Percentiles rank a stretch among this genome's conserved stretches.
Evolutionary conservation across 2,329 filamentous ascomycete species (phyloP).

Genomic region (Xylaria sp.): DNA sequence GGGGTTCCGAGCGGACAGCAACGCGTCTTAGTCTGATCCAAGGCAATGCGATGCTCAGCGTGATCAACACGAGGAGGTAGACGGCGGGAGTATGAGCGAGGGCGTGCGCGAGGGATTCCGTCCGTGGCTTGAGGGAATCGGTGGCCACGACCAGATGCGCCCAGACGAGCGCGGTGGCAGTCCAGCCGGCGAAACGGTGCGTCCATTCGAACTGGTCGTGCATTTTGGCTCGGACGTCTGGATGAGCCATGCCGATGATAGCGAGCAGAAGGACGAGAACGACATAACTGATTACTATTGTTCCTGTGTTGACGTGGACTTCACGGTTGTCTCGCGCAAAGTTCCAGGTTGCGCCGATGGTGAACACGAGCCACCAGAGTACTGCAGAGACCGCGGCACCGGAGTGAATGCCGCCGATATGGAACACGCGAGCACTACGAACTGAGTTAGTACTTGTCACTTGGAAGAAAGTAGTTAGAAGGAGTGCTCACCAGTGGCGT

Average conservation of each 20-base stretch:
- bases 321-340: conserved; percentile 20
- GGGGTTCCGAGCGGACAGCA: conserved; percentile 56
- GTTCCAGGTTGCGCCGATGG: conserved; percentile 31
- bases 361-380: conserved; percentile 43
- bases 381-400: conserved; percentile 40
- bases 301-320: conserved; percentile 17
- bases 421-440: conserved; percentile 43
- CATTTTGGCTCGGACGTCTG: conserved; percentile 18
- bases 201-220: conserved; percentile 56
- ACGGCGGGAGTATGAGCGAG: conserved; percentile 43
- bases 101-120: conserved; percentile 33
- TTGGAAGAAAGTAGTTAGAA: not conserved
- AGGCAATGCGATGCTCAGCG: conserved; percentile 61
- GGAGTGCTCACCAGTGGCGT: conserved; percentile 30
- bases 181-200: conserved; percentile 72
- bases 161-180: conserved; percentile 60
- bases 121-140: conserved; percentile 34
- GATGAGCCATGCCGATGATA: conserved; percentile 22
- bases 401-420: conserved; percentile 48
- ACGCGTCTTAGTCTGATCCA: conserved; percentile 69
- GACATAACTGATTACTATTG: conserved; percentile 20
- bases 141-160: conserved; percentile 52
- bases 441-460: not conserved
- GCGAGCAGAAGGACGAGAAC: conserved; percentile 17
- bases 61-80: conserved; percentile 64